Base-by-base conservation (phyloP, 2,329 filamentous ascomycete species). In the Sporothrix brunneoviolacea region DNA sequence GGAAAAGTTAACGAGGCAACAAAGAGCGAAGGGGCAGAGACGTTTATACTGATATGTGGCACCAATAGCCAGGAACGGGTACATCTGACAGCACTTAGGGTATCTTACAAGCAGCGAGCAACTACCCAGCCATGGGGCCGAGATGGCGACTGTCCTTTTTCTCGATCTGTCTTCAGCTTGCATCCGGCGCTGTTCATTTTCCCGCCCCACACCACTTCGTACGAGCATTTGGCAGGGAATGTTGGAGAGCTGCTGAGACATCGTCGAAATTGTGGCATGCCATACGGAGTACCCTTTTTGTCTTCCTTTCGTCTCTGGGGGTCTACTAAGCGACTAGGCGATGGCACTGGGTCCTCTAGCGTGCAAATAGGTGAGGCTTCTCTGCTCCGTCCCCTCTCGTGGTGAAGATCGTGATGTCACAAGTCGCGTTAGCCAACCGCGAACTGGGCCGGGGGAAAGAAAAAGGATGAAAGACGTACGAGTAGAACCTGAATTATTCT, bases 361-460 rank as follows among this genome's bases (percentile, higher is more conserved):
- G 24, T 10, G 24, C 24, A 10, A 6, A 10, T 28, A 10, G 10
- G 24, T 6, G 24, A 28, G 10, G 24, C 5, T 28, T 10, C 24
- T 22, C 19, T 18, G 19, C 16, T 22, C 32, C 43, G 15, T n/a
- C 19, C 24, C 19, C 16, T 38, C 24, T 10, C 24, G 24, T 28
- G 6, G 19, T 19, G 44, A 27, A 24, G 50, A 52, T 52, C 44
- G 50, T 52, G 50, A 52, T 52, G 50, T 52, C 50, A 52, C 50
- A 40, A 28, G 19, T 38, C 22, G 16, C 22, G 35, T 42, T 37
- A 24, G 43, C 16, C 19, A 24, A 13, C 27, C 9, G 13, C 8
- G 5, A 40, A 37, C n/a, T 36, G 40, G 18, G 36, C 32, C 27
- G 24, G 13, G 44, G 36, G 27, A 40, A 47, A 39, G 36, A 16